phyloP scores from a whole-genome alignment of 176 grass and related monocot species.

The Elaeis guineensis region DNA sequence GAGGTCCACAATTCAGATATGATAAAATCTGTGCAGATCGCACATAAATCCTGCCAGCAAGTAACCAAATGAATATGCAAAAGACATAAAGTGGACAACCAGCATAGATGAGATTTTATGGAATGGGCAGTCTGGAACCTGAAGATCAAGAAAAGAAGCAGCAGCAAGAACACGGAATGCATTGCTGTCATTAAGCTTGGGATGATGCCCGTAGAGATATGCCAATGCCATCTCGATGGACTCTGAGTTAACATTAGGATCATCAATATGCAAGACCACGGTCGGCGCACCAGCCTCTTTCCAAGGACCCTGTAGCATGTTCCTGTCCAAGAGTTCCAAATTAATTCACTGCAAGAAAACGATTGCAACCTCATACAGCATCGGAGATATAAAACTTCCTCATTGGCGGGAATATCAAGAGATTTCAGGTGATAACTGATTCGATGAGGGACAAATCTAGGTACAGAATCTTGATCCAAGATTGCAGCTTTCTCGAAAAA shows the following conservation, averaged over 20 bases:
- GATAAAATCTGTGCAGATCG: conserved; percentile 97
- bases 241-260: conserved; percentile 89
- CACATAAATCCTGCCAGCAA: conserved; percentile 79
- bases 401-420: too few relatives aligned
- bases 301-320: conserved; percentile 99
- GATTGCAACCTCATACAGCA: too few relatives aligned
- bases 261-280: conserved; percentile 74
- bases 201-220: conserved; percentile 83
- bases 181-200: conserved; percentile 87
- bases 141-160: conserved; percentile 97
- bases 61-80: conserved; percentile 4
- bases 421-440: too few relatives aligned
- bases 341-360: too few relatives aligned
- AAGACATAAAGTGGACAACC: not conserved
- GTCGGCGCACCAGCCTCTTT: conserved; percentile 81
- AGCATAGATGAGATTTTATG: not conserved
- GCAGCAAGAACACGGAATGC: conserved; percentile 82
- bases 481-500: too few relatives aligned
- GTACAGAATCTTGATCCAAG: too few relatives aligned
- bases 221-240: conserved; percentile 66
- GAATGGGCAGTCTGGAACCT: conserved; percentile 39
- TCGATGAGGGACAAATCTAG: too few relatives aligned
- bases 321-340: conserved; percentile 43
- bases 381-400: too few relatives aligned
- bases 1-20: conserved; percentile 93